These are phyloP conservation scores for Entamoeba moshkovskii DNA, from an alignment of 208 protist species.

Conservation along the genomic window DNA sequence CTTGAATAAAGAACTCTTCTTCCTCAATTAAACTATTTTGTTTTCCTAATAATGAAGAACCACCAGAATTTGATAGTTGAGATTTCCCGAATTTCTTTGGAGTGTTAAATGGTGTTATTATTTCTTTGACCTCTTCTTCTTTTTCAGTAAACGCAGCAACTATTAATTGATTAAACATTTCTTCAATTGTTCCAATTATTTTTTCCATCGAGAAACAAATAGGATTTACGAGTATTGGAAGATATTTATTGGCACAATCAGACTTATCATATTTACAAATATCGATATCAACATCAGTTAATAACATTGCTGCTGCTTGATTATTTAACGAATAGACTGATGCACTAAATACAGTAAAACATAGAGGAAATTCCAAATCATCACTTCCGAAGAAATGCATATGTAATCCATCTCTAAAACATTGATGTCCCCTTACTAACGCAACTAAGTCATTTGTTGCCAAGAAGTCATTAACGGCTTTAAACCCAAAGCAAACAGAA, in stretches of 20 bases:
- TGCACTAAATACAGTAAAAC: not conserved
- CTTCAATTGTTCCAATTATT: not conserved
- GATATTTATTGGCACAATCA: not conserved
- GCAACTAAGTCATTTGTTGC: constrained; percentile 18
- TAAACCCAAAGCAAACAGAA: constrained; percentile 23
- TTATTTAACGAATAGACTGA: not conserved
- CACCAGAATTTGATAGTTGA: not conserved
- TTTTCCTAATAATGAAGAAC: not conserved
- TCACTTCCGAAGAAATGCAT: not conserved
- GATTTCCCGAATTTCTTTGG: not conserved
- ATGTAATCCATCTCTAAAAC: not conserved
- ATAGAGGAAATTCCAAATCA: not conserved
- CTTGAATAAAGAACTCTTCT: not conserved
- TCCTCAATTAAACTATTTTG: not conserved
- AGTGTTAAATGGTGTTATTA: not conserved
- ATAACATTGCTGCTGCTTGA: not conserved
- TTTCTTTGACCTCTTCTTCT: not conserved
- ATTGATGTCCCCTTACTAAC: constrained; percentile 31
- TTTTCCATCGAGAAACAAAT: not conserved
- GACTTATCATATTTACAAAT: not conserved
- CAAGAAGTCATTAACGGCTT: constrained; percentile 25
- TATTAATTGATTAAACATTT: not conserved
- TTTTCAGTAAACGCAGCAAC: not conserved
- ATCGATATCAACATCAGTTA: not conserved
- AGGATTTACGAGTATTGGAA: not conserved